Percentiles rank a stretch among this genome's conserved stretches.
phyloP scores from a whole-genome alignment of 129 eudicot genomes.

The Silybum marianum region DNA sequence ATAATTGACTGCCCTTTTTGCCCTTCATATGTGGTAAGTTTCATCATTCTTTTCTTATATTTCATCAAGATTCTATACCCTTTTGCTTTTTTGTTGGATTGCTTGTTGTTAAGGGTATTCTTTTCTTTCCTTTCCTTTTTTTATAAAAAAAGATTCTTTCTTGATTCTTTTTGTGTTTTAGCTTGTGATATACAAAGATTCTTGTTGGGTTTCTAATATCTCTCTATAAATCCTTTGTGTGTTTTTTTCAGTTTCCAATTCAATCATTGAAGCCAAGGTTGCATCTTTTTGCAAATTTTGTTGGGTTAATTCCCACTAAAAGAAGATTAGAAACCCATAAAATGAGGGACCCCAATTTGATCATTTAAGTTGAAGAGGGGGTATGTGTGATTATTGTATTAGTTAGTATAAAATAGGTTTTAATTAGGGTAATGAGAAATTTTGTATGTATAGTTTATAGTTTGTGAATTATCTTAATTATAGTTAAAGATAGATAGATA shows the following conservation, averaged over 20 bases:
- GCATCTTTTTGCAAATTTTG: slow-evolving; percentile 1
- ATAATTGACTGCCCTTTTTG: slow-evolving; percentile 47
- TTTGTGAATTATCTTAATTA: neutral
- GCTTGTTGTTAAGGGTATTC: slow-evolving; percentile 54
- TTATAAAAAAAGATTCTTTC: neutral
- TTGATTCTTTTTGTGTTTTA: slow-evolving; percentile 6
- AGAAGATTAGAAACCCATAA: slow-evolving; percentile 32
- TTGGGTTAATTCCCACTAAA: slow-evolving; percentile 15
- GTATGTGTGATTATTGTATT: slow-evolving; percentile 19
- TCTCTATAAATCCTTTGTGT: slow-evolving; percentile 22
- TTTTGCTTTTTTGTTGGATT: slow-evolving; percentile 36
- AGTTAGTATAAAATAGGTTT: slow-evolving; percentile 27
- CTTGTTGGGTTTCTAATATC: slow-evolving; percentile 24
- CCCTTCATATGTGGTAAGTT: slow-evolving; percentile 48
- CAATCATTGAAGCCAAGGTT: slow-evolving; percentile 34
- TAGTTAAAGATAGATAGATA: neutral
- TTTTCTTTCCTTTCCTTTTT: slow-evolving; percentile 31
- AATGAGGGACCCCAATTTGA: slow-evolving; percentile 67
- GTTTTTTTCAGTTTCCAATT: slow-evolving; percentile 32
- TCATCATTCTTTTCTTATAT: slow-evolving; percentile 14
- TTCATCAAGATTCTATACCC: slow-evolving; percentile 8
- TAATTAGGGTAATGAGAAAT: slow-evolving; percentile 24
- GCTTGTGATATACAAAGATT: slow-evolving; percentile 27
- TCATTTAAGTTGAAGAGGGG: slow-evolving; percentile 43
- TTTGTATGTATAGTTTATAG: slow-evolving; percentile 20